Evolutionary conservation across 2,329 filamentous ascomycete genomes (phyloP), one percentile per base, ranked within the genome.

Genomic region (Talaromyces funiculosus): DNA sequence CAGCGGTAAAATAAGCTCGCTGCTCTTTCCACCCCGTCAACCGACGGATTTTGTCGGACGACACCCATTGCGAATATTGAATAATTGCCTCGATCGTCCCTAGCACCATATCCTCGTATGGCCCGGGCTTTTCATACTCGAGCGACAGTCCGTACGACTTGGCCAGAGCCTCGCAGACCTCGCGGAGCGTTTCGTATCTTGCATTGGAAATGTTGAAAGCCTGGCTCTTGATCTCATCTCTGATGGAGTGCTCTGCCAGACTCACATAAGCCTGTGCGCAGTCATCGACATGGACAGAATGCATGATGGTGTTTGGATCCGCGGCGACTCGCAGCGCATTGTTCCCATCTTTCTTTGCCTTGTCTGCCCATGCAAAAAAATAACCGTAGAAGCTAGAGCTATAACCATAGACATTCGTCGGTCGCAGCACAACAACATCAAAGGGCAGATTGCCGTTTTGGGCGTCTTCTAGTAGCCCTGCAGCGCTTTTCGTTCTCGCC

Each of bases 321-420:
- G 59, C 59, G 22, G 29, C 33, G 10, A 56, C 35, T 8, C 38
- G 29, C 49, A 60, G 38, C 35, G 37, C 37, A 12, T 35, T 42
- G 22, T 16, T 26, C 20, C 38, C 40, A 4, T 49, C 53, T 26
- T 45, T 56, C 16, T 45, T 45, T 20, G 53, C 24, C 20, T 38
- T 55, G 35, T 47, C 40, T 63, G 37, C 45, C 53, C 57, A 54
- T 14, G 47, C 35, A 18, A 61, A 59, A 8, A 61, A 33, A 38
- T 47, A 35, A 12, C 60, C 60, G 42, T 59, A 59, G n/a, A 38
- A 59, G 35, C 60, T 58, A 26, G 60, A 61, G 20, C 40, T 38
- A 31, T 61, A 61, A 16, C 60, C 60, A 26, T 61, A 61, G 20
- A 61, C 60, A 43, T 57, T 61, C 3, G 56, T 59, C 7, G 60